Evolutionary conservation across 768 basidiomycete genomes (phyloP).

Genomic region (Calocera cornea): DNA sequence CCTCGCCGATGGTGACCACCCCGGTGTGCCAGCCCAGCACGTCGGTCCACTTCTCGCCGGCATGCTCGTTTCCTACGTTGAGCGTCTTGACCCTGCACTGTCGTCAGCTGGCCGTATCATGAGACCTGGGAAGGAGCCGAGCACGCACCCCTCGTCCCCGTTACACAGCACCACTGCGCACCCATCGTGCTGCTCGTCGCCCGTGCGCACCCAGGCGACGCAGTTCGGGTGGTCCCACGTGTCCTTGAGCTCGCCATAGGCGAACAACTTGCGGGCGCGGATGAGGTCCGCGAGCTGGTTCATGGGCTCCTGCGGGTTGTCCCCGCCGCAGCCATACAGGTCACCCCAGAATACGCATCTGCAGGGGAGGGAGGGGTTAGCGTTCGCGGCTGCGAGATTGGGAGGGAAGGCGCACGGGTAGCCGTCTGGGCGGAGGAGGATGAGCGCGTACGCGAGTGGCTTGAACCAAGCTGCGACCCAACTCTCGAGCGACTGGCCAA

Average conservation of each 20-base stretch:
- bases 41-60: constrained; percentile 35
- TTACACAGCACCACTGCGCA: constrained; percentile 67
- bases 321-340: constrained; percentile 56
- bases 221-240: constrained; percentile 45
- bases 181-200: constrained; percentile 39
- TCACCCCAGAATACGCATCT: constrained; percentile 87
- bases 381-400: background rate
- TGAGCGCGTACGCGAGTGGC: constrained; percentile 67
- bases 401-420: constrained; percentile 45
- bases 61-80: constrained; percentile 22
- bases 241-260: constrained; percentile 51
- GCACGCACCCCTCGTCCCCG: constrained; percentile 18
- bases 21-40: constrained; percentile 33
- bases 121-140: background rate
- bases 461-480: constrained; percentile 69
- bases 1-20: constrained; percentile 32
- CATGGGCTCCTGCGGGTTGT: constrained; percentile 43
- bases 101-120: constrained; percentile 1
- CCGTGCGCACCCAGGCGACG: constrained; percentile 63
- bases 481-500: constrained; percentile 67
- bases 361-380: background rate
- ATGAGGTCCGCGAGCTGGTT: constrained; percentile 43
- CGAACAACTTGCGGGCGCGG: constrained; percentile 46
- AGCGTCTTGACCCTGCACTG: background rate
- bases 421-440: constrained; percentile 54